These are phyloP conservation scores for Pulveroboletus frians DNA, from an alignment of 768 basidiomycete genomes.

Conservation along the genomic window DNA sequence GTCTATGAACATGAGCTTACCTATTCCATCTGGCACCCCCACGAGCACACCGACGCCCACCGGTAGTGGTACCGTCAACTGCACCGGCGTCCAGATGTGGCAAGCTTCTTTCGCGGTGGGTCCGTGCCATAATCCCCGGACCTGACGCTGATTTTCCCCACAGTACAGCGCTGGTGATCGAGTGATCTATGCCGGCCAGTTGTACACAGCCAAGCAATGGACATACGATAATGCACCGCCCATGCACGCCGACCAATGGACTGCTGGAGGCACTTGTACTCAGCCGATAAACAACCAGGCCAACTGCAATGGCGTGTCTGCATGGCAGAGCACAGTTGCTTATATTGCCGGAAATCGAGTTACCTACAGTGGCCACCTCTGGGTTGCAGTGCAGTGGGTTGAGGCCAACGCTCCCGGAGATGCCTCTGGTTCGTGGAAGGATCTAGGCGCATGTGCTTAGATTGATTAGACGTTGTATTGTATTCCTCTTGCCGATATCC, in stretches of 20 bases:
- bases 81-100: conserved; percentile 21
- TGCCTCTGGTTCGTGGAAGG: conserved; percentile 24
- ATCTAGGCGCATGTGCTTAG: conserved; percentile 19
- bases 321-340: conserved; percentile 15
- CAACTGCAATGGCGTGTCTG: conserved; percentile 16
- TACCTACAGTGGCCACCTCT: conserved; percentile 13
- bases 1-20: neutral
- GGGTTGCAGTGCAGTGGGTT: conserved; percentile 25
- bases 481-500: neutral
- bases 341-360: conserved; percentile 17
- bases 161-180: conserved; percentile 23
- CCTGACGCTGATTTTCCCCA: neutral
- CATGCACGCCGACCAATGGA: conserved; percentile 18
- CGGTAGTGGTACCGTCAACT: conserved; percentile 2
- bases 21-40: neutral
- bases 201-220: conserved; percentile 27
- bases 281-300: conserved; percentile 24
- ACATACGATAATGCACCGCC: conserved; percentile 18
- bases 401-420: conserved; percentile 21
- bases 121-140: rapidly evolving
- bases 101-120: conserved; percentile 21
- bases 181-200: conserved; percentile 19
- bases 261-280: neutral
- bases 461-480: neutral
- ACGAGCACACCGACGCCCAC: neutral